Evolutionary conservation across 208 protist genomes (phyloP).

Genomic region (Crithidia bombi): DNA sequence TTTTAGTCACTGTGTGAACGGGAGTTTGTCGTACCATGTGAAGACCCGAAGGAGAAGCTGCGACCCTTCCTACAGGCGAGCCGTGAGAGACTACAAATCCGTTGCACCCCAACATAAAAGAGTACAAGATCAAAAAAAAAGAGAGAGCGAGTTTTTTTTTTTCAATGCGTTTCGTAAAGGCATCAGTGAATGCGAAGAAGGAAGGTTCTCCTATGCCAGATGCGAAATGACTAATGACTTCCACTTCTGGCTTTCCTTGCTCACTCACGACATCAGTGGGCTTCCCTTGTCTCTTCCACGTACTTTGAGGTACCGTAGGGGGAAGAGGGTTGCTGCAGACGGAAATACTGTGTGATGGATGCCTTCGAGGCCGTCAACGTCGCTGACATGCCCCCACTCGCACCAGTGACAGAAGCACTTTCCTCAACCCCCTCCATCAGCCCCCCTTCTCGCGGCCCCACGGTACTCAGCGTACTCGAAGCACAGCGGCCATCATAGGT

Average conservation of each 20-base stretch:
- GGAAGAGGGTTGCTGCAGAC: neutral
- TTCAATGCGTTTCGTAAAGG: neutral
- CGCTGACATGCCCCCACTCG: neutral
- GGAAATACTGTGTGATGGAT: slow-evolving; percentile 5
- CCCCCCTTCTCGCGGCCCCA: slow-evolving; percentile 1
- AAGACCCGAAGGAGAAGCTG: neutral
- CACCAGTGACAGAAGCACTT: neutral
- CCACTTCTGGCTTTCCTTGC: neutral
- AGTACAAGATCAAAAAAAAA: no score
- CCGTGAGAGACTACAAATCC: no score
- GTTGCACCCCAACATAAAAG: no score
- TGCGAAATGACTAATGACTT: neutral
- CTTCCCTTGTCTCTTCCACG: neutral
- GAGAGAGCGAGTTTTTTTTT: no score
- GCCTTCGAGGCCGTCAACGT: neutral
- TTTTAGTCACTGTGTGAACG: no score
- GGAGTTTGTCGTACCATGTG: no score
- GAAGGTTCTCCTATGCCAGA: neutral
- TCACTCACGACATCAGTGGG: no score
- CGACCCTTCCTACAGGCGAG: no score
- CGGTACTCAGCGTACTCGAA: neutral
- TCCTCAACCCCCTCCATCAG: neutral
- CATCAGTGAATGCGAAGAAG: neutral
- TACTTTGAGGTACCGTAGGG: slow-evolving; percentile 3
- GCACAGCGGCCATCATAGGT: neutral